These are phyloP conservation scores for Ehretia macrophylla DNA, from an alignment of 257 asterid genomes.

Conservation along the genomic window DNA sequence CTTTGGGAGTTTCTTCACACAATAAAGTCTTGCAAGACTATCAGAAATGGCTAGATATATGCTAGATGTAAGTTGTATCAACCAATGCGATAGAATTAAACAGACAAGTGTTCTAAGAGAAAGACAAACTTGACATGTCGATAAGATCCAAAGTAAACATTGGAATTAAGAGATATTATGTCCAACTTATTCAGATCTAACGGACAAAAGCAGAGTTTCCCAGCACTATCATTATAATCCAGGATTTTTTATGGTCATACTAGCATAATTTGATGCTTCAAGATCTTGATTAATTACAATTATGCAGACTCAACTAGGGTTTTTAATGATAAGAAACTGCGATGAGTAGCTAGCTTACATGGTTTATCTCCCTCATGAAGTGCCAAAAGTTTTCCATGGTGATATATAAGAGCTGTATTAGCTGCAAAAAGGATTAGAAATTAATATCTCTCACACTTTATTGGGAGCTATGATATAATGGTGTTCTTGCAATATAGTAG, in stretches of 20 bases:
- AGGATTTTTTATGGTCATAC: too few species aligned
- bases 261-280: not conserved
- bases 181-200: too few species aligned
- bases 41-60: too few species aligned
- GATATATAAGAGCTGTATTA: conserved; percentile 86
- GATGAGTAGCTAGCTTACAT: conserved; percentile 50
- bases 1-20: conserved; percentile 1
- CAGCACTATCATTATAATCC: too few species aligned
- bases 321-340: not conserved
- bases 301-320: not conserved
- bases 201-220: too few species aligned
- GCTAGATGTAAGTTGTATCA: too few species aligned
- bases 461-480: conserved; percentile 6
- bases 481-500: not conserved
- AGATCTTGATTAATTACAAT: not conserved
- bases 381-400: conserved; percentile 90
- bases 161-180: too few species aligned
- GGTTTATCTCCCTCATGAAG: conserved; percentile 93
- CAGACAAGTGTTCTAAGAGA: too few species aligned
- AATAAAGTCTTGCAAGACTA: not conserved
- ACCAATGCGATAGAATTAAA: too few species aligned
- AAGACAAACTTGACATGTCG: too few species aligned
- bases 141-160: too few species aligned
- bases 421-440: conserved; percentile 64
- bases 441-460: conserved; percentile 12